Evolutionary conservation across 2,329 filamentous ascomycete genomes (phyloP), one percentile per base, ranked within the genome.

Genomic region (Phyllosticta paracitricarpa): DNA sequence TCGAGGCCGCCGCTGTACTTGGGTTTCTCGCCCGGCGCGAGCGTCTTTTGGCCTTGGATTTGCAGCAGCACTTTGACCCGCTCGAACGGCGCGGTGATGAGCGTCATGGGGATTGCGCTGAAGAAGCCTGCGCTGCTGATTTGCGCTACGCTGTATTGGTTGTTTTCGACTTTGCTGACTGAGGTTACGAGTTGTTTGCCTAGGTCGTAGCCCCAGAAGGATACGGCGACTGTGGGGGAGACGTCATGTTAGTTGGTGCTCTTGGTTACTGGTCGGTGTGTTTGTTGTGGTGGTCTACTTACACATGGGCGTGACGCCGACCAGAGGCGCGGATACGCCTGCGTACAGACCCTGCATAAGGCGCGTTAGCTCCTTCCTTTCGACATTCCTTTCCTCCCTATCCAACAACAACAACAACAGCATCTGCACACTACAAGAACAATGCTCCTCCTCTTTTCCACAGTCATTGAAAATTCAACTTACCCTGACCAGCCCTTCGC

Each of bases 251-350:
- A 71, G 63, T 51, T 28, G 19, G 19, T 22, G 19, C 19, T 40
- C 26, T 51, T 55, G 7, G 9, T 4, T 12, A 2, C 2, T 14
- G 12, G 2, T 14, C 22, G 33, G 25, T n/a, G 24, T 24, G 2
- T 10, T 4, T 17, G 26, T 51, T 22, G 28, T 30, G 25, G 14
- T 19, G 33, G 40, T 48, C 22, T 51, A 84, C 92, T 77, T 83
- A 97, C 92, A 99, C 94, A 99, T 99, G 61, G 94, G 94, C 64
- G 94, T 99, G 17, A 99, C 94, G 59, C 94, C 94, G 9, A 97
- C 89, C 64, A 99, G 79, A 54, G 94, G 94, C 69, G 94, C 94
- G 68, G 89, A 94, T 54, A 99, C 93, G 74, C 94, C 94, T n/a
- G 94, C 94, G 76, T 99, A 99, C 64, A 99, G 76, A 8, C 94